Base-by-base conservation (phyloP, 768 basidiomycete species). In the Thelephora ganbajun region DNA sequence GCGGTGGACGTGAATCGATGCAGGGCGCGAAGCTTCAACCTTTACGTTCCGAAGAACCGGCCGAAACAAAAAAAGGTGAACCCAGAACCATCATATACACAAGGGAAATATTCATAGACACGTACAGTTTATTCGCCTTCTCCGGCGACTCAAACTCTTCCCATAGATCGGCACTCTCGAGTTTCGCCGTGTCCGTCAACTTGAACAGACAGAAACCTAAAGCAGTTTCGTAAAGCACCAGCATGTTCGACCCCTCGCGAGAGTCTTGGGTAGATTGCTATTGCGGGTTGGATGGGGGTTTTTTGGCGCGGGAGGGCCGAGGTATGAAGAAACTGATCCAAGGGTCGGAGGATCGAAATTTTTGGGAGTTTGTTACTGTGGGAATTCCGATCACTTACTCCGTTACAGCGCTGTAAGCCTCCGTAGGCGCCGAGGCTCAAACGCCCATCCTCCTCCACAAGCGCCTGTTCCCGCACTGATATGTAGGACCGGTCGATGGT, bases 191-290 rank as follows among this genome's bases (percentile, higher is more conserved):
- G 67, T 91, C 83, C 46, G 83, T 82, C 54, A 94, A 74, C 67
- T 96, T 96, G 81, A 99, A 97, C 47, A 99, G 83, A 71, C 89
- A 92, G 73, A 91, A 97, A 66, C 94, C 91, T 66, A 94, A 78
- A 35, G 91, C 78, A 1, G 91, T 92, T 71, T 98, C 96, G 70
- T 92, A 91, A 54, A 99, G 74, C 41, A 98, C 93, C 66, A 97
- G 77, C 92, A 98, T 98, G 51, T 58, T 63, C 58, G 46, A n/a
- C 41, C 48, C 37, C 35, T 22, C 36, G 26, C 13, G 14, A 43
- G 16, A 26, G n/a, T n/a, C n/a, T n/a, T n/a, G n/a, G n/a, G n/a
- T n/a, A n/a, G 9, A 30, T 30, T 30, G 5, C 9, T 9, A 9
- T 4, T 30, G 26, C 26, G 26, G 26, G 26, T 16, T 36, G 37